Percentiles rank a stretch among this genome's conserved stretches.
phyloP scores from a whole-genome alignment of 208 protist genomes.

The Leishmania turanica region DNA sequence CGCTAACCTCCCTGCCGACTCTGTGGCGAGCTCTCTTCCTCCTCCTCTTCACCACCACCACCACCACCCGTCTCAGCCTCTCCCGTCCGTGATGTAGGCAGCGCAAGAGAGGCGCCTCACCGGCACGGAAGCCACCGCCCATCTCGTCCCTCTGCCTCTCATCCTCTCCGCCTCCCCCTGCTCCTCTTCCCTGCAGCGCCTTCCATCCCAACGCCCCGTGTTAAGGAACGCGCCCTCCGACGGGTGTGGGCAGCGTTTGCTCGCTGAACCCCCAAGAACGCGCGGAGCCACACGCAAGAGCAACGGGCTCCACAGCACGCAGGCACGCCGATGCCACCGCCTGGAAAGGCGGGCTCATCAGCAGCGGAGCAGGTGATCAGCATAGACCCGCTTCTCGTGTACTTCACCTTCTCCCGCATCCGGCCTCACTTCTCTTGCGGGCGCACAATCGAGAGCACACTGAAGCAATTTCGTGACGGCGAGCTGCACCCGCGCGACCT shows the following conservation, averaged over 20 bases:
- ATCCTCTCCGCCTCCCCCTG: not conserved
- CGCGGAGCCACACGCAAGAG: not conserved
- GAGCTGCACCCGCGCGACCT: constrained; percentile 62
- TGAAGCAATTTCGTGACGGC: constrained; percentile 56
- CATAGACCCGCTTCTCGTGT: constrained; percentile 63
- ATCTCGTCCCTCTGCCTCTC: not conserved
- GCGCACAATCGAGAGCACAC: constrained; percentile 73
- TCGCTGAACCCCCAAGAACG: too few species aligned
- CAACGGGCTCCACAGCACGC: not conserved
- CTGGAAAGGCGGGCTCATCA: constrained; percentile 1
- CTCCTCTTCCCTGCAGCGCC: not conserved
- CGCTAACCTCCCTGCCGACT: not conserved
- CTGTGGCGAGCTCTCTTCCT: not conserved
- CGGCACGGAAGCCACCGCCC: not conserved
- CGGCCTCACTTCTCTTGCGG: constrained; percentile 84
- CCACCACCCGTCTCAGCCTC: not conserved
- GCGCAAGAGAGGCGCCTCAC: not conserved
- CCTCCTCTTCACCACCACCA: too few species aligned
- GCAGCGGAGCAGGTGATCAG: constrained; percentile 31
- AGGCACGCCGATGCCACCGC: not conserved
- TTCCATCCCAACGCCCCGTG: not conserved
- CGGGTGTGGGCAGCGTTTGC: not conserved
- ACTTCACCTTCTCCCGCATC: constrained; percentile 91
- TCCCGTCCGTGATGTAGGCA: not conserved
- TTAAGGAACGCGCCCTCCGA: not conserved